phyloP scores from a whole-genome alignment of 805 yeast species.

The Wickerhamiella slavikovae region DNA sequence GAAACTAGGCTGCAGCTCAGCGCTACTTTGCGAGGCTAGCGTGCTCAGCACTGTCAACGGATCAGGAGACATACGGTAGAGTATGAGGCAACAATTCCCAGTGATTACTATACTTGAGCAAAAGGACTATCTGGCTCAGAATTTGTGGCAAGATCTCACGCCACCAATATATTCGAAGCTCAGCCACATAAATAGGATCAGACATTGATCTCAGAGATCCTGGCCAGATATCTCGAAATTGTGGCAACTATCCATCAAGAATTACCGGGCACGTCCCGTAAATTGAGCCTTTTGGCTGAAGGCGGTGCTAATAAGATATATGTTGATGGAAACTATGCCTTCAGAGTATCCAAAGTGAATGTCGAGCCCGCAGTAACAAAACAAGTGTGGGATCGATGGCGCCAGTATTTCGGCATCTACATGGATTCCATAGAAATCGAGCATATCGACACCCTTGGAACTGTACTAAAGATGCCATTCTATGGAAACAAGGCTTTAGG shows the following conservation, averaged over 20 bases:
- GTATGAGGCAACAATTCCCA: neutral
- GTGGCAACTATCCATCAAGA: too few relatives aligned
- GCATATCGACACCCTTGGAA: conserved; percentile 5
- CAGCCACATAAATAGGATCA: too few relatives aligned
- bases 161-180: too few relatives aligned
- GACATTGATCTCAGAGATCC: too few relatives aligned
- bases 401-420: conserved; percentile 6
- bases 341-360: conserved; percentile 17
- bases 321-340: conserved; percentile 18
- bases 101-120: conserved; percentile 8
- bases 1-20: conserved; percentile 38
- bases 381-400: conserved; percentile 9
- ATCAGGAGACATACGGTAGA: conserved; percentile 16
- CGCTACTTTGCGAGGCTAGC: conserved; percentile 44
- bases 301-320: conserved; percentile 5
- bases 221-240: too few relatives aligned
- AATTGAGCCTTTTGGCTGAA: conserved; percentile 2
- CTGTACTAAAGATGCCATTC: conserved; percentile 7
- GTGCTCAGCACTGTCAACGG: conserved; percentile 32
- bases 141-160: too few relatives aligned
- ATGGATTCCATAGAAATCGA: conserved; percentile 5
- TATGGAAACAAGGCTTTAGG: conserved; percentile 7
- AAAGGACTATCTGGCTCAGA: too few relatives aligned
- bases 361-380: conserved; percentile 22
- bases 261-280: too few relatives aligned